These are phyloP conservation scores for Tarenaya hassleriana DNA, from an alignment of 345 rosid species.

Conservation along the genomic window DNA sequence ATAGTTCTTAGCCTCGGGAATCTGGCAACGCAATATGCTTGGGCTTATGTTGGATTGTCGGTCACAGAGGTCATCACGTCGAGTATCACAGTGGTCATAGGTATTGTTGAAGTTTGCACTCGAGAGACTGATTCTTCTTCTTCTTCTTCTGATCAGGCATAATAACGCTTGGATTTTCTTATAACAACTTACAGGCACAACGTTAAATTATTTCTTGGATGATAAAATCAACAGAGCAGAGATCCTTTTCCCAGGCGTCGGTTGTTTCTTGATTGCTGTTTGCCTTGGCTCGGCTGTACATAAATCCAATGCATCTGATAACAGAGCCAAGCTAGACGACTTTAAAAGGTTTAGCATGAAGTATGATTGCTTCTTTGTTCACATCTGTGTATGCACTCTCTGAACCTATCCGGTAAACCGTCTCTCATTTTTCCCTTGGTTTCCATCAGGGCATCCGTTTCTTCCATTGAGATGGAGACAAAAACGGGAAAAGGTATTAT, in stretches of 20 bases:
- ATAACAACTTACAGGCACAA: constrained; percentile 38
- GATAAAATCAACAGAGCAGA: constrained; percentile 59
- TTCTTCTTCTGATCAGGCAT: no score
- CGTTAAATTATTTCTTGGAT: constrained; percentile 82
- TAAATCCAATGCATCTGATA: constrained; percentile 67
- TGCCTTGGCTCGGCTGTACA: constrained; percentile 83
- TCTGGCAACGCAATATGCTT: constrained; percentile 70
- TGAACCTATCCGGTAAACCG: no score
- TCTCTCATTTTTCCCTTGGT: no score
- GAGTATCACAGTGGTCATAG: constrained; percentile 78
- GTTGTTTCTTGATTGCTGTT: constrained; percentile 73
- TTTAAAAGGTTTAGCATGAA: neutral
- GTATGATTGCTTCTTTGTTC: constrained; percentile 2
- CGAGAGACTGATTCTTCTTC: neutral
- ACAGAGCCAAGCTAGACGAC: constrained; percentile 47
- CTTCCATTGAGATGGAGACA: constrained; percentile 20
- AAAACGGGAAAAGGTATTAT: no score
- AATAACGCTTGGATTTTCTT: no score
- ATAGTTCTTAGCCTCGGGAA: constrained; percentile 73
- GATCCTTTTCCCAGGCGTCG: constrained; percentile 76
- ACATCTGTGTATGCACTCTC: no score
- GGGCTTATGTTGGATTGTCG: constrained; percentile 76
- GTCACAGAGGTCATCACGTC: constrained; percentile 67
- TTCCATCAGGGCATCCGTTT: constrained; percentile 27
- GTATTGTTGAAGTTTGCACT: constrained; percentile 16